These are phyloP conservation scores for Exophiala aquamarina DNA, from an alignment of 2,329 filamentous ascomycete species.

Conservation along the genomic window DNA sequence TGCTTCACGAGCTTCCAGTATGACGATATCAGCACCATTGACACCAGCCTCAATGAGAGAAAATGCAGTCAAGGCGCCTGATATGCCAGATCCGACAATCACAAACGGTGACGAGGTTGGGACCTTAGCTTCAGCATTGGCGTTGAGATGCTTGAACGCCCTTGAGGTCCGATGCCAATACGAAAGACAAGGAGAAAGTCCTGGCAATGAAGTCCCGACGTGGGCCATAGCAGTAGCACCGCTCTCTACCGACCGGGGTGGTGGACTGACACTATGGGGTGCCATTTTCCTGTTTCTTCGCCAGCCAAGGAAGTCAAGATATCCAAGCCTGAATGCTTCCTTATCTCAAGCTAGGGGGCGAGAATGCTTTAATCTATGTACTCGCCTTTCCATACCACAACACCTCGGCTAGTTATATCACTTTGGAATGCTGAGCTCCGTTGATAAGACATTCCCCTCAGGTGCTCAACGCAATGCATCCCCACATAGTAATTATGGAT, in stretches of 20 bases:
- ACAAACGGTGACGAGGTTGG: conserved; percentile 37
- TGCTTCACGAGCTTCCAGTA: conserved; percentile 48
- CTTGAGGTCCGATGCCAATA: conserved; percentile 50
- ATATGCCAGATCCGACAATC: conserved; percentile 45
- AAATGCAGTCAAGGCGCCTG: conserved; percentile 42
- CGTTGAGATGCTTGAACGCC: conserved; percentile 42
- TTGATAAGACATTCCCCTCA: too few relatives aligned
- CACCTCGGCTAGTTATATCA: too few relatives aligned
- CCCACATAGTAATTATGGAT: too few relatives aligned
- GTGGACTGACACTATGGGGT: conserved; percentile 7
- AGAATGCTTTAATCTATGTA: too few relatives aligned
- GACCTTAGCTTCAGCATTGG: conserved; percentile 34
- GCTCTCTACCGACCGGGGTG: background rate
- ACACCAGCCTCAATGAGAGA: conserved; percentile 41
- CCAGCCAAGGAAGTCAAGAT: too few relatives aligned
- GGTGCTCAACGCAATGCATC: too few relatives aligned
- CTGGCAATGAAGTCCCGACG: conserved; percentile 21
- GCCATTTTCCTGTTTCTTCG: conserved; percentile 1
- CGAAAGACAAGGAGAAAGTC: conserved; percentile 33
- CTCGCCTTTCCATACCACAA: too few relatives aligned
- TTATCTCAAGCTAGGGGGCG: too few relatives aligned
- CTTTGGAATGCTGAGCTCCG: too few relatives aligned
- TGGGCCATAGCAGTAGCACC: background rate
- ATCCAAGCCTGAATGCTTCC: too few relatives aligned
- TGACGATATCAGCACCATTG: conserved; percentile 35